These are phyloP conservation scores for Cordyceps sp. DNA, from an alignment of 2,329 filamentous ascomycete species.

Conservation along the genomic window DNA sequence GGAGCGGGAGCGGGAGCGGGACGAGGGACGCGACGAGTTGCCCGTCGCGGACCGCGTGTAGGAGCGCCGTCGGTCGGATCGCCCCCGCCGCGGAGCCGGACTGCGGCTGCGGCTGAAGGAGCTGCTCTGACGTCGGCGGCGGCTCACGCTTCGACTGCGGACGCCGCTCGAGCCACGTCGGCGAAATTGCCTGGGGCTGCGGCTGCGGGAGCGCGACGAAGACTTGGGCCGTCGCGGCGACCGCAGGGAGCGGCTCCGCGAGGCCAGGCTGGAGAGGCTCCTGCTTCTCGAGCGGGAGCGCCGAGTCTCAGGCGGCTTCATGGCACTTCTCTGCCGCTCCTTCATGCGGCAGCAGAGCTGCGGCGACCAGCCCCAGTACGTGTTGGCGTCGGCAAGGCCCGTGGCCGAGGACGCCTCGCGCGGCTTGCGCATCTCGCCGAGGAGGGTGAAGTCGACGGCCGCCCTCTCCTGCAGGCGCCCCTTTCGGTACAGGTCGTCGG, in stretches of 20 bases:
- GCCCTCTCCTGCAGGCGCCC: slow-evolving; percentile 29
- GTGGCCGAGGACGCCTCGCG: slow-evolving; percentile 52
- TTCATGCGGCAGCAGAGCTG: slow-evolving; percentile 73
- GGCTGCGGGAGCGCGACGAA: slow-evolving; percentile 4
- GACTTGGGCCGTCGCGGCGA: slow-evolving; percentile 1
- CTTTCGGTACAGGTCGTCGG: slow-evolving; percentile 49
- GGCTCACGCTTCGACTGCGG: slow-evolving; percentile 9
- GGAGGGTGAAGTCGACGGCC: slow-evolving; percentile 50
- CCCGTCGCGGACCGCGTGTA: slow-evolving; percentile 8
- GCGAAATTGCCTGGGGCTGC: slow-evolving; percentile 6
- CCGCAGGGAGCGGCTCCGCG: slow-evolving; percentile 11
- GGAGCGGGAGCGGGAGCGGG: slow-evolving; percentile 1
- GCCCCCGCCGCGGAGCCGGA: slow-evolving; percentile 4
- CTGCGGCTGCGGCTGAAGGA: slow-evolving; percentile 13
- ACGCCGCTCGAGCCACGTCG: neutral
- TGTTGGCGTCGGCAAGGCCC: slow-evolving; percentile 46
- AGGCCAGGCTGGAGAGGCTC: slow-evolving; percentile 11
- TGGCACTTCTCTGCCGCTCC: slow-evolving; percentile 20
- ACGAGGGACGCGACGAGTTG: neutral
- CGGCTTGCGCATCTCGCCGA: slow-evolving; percentile 51
- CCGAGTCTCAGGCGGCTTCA: neutral
- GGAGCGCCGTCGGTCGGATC: slow-evolving; percentile 7
- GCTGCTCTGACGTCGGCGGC: slow-evolving; percentile 1
- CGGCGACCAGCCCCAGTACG: slow-evolving; percentile 79
- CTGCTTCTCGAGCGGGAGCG: slow-evolving; percentile 13